Base-by-base conservation (phyloP, 2,329 filamentous ascomycete genomes). In the Pseudocercospora pini-densiflorae region DNA sequence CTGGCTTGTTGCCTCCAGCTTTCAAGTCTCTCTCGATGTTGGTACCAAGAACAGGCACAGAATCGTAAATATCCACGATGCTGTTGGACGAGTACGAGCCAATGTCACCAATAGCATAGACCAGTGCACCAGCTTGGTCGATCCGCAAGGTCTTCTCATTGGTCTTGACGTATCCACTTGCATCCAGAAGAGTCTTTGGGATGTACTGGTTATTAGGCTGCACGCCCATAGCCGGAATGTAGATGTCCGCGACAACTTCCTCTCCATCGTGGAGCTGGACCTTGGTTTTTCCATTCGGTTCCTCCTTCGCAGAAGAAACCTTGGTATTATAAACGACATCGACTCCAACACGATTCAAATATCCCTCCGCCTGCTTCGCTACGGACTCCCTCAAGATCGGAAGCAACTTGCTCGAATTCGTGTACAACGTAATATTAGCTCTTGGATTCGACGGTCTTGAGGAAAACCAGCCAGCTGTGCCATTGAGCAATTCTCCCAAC, bases 341-440 rank as follows among this genome's bases (percentile, higher is more conserved):
- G 94, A 98, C 77, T 94, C 94, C 29, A 86, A 84, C 84, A 86
- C 77, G 4, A 79, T 97, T 66, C 96, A 95, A 76, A 79, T 97
- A 66, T 3, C 14, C 14, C 59, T 66, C 64, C 9, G 85, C 85
- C 21, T 75, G 70, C 23, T 76, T 73, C 66, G 75, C 64, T 68
- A 84, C 69, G 64, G 75, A 63, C 69, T 74, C 70, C 55, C 82
- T 74, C 63, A 85, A 69, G 58, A 73, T 70, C 31, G 77, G 76
- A n/a, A 84, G 77, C 1, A 82, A 77, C 53, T 75, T 77, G n/a
- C 71, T 70, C 1, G 71, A 71, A 8, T 78, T 75, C 2, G 80
- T 81, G 65, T 83, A 69, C 61, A 85, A 71, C 3, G 80, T 84
- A 65, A 84, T 80, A 53, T 76, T 73, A 5, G 72, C 74, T 63